Evolutionary conservation across 1,284 basidiomycete species (phyloP).

Genomic region (Ustilago loliicola): DNA sequence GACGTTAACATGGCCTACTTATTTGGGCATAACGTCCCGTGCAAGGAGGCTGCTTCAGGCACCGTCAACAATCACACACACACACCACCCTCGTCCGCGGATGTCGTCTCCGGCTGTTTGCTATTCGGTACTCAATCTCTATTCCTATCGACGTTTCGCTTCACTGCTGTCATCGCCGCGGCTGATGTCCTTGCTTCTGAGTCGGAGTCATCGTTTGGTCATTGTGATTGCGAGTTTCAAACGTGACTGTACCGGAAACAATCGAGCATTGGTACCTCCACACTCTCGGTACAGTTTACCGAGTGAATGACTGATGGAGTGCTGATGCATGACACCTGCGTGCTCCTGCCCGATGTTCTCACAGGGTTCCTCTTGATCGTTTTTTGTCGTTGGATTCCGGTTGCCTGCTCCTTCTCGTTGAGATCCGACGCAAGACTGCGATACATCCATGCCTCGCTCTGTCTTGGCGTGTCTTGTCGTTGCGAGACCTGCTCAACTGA

Average conservation of each 20-base stretch:
- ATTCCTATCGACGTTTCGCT: too few species aligned
- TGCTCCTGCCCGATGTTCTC: neutral
- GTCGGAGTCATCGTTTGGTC: neutral
- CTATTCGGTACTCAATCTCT: too few species aligned
- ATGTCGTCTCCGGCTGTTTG: neutral
- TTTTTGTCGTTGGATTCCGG: neutral
- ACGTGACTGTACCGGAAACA: neutral
- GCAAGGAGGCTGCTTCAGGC: slow-evolving; percentile 4
- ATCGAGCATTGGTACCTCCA: neutral
- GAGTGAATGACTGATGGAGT: slow-evolving; percentile 1
- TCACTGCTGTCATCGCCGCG: too few species aligned
- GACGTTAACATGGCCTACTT: neutral
- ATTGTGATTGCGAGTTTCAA: neutral
- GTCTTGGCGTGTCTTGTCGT: neutral
- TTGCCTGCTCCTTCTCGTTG: neutral
- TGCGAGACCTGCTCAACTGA: neutral
- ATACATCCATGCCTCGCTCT: slow-evolving; percentile 8
- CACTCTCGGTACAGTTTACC: neutral
- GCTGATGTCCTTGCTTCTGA: too few species aligned
- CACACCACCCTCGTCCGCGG: neutral
- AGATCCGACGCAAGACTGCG: neutral
- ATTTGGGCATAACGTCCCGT: neutral
- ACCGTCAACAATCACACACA: neutral
- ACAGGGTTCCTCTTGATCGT: neutral
- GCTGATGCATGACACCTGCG: slow-evolving; percentile 4